Evolutionary conservation across 1,139 yeast species (phyloP).

Genomic region (Yamadazyma triangularis): DNA sequence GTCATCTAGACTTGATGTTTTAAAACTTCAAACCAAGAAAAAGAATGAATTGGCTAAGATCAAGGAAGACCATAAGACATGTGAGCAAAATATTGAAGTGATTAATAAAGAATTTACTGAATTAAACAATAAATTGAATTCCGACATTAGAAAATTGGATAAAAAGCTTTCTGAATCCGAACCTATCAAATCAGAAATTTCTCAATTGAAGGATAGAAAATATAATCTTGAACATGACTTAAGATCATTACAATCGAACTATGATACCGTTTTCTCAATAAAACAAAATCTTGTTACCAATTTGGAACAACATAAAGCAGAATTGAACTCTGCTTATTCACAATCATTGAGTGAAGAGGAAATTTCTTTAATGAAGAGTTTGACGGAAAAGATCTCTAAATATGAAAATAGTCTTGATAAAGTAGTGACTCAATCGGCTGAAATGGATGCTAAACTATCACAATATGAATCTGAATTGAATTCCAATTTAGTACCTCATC

Average conservation of each 20-base stretch:
- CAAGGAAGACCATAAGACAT: slow-evolving; percentile 19
- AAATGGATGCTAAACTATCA: slow-evolving; percentile 49
- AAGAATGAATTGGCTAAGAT: slow-evolving; percentile 42
- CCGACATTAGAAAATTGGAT: slow-evolving; percentile 34
- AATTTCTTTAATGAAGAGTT: slow-evolving; percentile 26
- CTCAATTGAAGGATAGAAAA: slow-evolving; percentile 37
- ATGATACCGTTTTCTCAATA: slow-evolving; percentile 19
- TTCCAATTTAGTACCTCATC: slow-evolving; percentile 39
- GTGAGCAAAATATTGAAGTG: slow-evolving; percentile 18
- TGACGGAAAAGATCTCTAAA: slow-evolving; percentile 35
- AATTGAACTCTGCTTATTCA: slow-evolving; percentile 52
- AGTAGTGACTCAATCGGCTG: slow-evolving; percentile 40
- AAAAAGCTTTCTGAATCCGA: slow-evolving; percentile 36
- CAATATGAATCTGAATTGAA: slow-evolving; percentile 53
- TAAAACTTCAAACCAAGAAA: slow-evolving; percentile 52
- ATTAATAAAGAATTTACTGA: slow-evolving; percentile 25
- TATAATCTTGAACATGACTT: slow-evolving; percentile 41
- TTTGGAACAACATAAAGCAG: slow-evolving; percentile 41
- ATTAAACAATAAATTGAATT: slow-evolving; percentile 43
- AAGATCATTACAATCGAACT: slow-evolving; percentile 18
- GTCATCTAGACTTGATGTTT: slow-evolving; percentile 65
- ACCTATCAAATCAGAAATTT: slow-evolving; percentile 37
- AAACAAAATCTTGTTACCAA: slow-evolving; percentile 24
- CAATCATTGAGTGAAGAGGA: slow-evolving; percentile 46
- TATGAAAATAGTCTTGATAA: slow-evolving; percentile 39